phyloP scores from a whole-genome alignment of 768 basidiomycete genomes.

The Ephemerocybe angulata region DNA sequence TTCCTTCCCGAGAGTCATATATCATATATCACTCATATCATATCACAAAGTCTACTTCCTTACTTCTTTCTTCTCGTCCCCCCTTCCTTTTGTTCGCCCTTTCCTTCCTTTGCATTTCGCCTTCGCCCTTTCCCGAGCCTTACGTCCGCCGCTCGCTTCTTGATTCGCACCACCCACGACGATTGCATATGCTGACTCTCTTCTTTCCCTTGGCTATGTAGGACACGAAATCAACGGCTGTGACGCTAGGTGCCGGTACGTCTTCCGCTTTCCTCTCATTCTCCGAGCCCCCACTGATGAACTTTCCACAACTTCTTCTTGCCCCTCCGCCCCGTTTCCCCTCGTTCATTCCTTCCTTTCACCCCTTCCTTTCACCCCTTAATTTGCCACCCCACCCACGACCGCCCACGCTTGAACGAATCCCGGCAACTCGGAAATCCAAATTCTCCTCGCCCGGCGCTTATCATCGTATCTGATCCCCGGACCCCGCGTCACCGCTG shows the following conservation, averaged over 20 bases:
- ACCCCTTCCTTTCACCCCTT: neutral
- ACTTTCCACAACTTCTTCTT: neutral
- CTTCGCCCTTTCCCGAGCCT: neutral
- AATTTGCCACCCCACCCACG: no score
- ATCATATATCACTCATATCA: no score
- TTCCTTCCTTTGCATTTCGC: neutral
- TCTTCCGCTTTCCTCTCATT: conserved; percentile 9
- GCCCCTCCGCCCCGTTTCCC: neutral
- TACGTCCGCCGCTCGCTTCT: neutral
- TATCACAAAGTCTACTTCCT: neutral
- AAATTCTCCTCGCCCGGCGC: neutral
- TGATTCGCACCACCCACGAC: neutral
- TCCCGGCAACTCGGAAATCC: neutral
- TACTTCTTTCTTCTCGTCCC: neutral
- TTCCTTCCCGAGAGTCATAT: no score
- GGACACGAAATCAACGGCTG: conserved; percentile 74
- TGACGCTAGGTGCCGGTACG: conserved; percentile 65
- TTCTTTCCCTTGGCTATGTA: conserved; percentile 24
- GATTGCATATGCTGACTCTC: neutral
- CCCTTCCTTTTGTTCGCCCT: neutral
- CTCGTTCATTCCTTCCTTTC: conserved; percentile 4
- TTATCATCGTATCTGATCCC: neutral
- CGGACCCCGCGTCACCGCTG: neutral
- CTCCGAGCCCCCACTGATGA: conserved; percentile 1
- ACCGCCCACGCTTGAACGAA: neutral